These are phyloP conservation scores for Tylopilus sp. DNA, from an alignment of 1,284 basidiomycete genomes.

Conservation along the genomic window DNA sequence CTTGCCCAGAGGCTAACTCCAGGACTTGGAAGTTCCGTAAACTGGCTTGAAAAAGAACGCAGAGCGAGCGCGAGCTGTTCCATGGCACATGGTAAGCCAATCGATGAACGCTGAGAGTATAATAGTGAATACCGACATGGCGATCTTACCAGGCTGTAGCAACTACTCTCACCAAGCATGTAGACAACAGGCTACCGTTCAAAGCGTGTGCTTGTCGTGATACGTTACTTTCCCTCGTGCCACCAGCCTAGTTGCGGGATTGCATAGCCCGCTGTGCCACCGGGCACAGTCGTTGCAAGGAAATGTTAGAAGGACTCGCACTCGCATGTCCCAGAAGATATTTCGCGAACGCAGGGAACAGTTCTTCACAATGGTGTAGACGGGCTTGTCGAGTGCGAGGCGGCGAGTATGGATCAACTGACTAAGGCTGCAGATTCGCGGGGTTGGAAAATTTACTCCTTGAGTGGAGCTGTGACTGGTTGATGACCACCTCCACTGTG, in stretches of 20 bases:
- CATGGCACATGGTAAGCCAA: neutral
- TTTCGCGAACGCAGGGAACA: neutral
- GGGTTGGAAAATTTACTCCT: conserved; percentile 12
- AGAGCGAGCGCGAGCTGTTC: neutral
- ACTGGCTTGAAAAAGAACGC: neutral
- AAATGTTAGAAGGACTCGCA: neutral
- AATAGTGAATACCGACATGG: too few species aligned
- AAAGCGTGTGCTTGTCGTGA: too few species aligned
- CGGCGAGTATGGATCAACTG: too few species aligned
- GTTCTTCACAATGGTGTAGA: too few species aligned
- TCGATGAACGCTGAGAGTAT: too few species aligned
- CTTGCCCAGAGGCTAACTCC: neutral
- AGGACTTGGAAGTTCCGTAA: neutral
- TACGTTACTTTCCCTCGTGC: neutral
- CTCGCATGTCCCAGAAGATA: neutral
- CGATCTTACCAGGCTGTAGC: neutral
- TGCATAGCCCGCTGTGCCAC: too few species aligned
- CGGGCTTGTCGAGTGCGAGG: too few species aligned
- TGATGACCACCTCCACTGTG: conserved; percentile 10
- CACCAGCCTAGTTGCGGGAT: too few species aligned
- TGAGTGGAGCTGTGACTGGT: neutral
- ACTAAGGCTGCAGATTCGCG: conserved; percentile 18
- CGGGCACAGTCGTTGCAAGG: neutral
- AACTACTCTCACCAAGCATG: neutral
- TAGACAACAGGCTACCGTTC: neutral